phyloP scores from a whole-genome alignment of 768 basidiomycete species.

The Austroboletus festivus region DNA sequence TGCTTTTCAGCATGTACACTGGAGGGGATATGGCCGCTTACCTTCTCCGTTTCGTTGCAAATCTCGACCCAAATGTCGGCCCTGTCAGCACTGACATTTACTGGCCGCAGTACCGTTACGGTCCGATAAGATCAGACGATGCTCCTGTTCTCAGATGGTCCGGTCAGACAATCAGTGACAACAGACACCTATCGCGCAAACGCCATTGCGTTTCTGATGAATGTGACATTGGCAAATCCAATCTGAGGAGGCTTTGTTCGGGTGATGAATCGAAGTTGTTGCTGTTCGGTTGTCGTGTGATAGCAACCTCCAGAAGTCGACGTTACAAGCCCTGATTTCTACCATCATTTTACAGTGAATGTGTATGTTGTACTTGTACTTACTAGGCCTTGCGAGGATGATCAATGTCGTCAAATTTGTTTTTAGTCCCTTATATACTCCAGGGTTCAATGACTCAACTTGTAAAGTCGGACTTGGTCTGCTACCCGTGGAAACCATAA shows the following conservation, averaged over 20 bases:
- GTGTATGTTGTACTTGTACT: too few species aligned
- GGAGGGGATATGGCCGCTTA: constrained; percentile 42
- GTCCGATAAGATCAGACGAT: constrained; percentile 31
- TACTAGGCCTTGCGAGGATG: too few species aligned
- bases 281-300: too few species aligned
- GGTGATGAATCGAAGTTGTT: too few species aligned
- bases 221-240: constrained; percentile 4
- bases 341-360: too few species aligned
- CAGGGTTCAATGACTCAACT: too few species aligned
- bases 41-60: constrained; percentile 18
- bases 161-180: constrained; percentile 33
- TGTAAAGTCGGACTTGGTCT: too few species aligned
- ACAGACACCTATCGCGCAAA: constrained; percentile 43
- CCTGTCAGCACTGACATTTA: constrained; percentile 27
- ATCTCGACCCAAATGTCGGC: constrained; percentile 39
- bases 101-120: constrained; percentile 43
- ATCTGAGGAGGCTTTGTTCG: neutral
- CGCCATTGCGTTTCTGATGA: constrained; percentile 35
- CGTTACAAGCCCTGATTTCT: too few species aligned
- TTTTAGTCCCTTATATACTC: too few species aligned
- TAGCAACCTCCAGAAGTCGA: too few species aligned
- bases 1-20: constrained; percentile 38
- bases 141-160: constrained; percentile 40
- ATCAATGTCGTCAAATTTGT: too few species aligned
- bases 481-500: too few species aligned